Evolutionary conservation across 148 eudicot genomes (phyloP).

Genomic region (Selenicereus undatus): DNA sequence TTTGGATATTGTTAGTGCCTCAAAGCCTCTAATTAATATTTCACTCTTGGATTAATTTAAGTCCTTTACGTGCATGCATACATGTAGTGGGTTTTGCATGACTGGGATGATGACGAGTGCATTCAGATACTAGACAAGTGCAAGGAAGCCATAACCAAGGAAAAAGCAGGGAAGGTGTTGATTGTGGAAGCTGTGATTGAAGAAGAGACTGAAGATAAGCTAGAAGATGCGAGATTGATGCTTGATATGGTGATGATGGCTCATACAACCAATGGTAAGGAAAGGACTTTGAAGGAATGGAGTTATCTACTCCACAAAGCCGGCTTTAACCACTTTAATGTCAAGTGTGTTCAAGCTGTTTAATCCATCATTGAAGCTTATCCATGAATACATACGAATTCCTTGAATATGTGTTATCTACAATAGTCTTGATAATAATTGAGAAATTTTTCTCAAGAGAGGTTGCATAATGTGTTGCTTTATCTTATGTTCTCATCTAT

Average conservation of each 20-base stretch:
- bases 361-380: conserved; percentile 52
- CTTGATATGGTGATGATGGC: conserved; percentile 84
- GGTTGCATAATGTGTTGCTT: not conserved
- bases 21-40: no score
- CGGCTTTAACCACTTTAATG: conserved; percentile 40
- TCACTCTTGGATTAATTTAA: not conserved
- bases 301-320: conserved; percentile 35
- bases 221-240: conserved; percentile 40
- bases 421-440: no score
- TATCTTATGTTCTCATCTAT: no score
- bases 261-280: conserved; percentile 68
- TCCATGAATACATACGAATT: conserved; percentile 25
- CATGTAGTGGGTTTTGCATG: conserved; percentile 59
- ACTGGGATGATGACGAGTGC: conserved; percentile 82
- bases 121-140: conserved; percentile 49
- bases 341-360: conserved; percentile 43
- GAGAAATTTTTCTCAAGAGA: no score
- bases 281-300: conserved; percentile 68
- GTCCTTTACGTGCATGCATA: not conserved
- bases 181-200: conserved; percentile 62
- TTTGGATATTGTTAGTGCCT: no score
- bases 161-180: conserved; percentile 52
- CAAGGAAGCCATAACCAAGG: conserved; percentile 45
- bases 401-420: no score
- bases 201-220: conserved; percentile 29